Percentiles rank a stretch among this genome's conserved stretches.
Conservation (phyloP, 345 rosid species). For the Eucalyptus shirleyi region DNA sequence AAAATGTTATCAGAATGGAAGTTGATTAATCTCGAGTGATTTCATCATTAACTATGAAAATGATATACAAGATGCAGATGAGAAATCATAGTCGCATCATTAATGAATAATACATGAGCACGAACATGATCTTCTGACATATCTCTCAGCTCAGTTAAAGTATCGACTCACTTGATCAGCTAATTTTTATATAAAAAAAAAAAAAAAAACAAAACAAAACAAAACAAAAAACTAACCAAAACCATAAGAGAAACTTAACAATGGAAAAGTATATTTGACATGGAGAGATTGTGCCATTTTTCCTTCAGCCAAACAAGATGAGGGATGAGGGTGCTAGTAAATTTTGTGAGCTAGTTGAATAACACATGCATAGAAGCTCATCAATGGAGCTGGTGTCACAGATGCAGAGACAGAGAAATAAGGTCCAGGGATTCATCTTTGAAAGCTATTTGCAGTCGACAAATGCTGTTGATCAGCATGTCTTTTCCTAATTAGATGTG, state of each 20-base stretch:
- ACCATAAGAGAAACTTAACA: not conserved
- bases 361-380: not conserved
- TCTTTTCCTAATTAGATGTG: not conserved
- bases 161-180: not conserved
- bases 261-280: not conserved
- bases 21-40: not conserved
- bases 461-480: not conserved
- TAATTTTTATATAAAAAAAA: not conserved
- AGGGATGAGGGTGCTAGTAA: not conserved
- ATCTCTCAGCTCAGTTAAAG: not conserved
- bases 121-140: not conserved
- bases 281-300: not conserved
- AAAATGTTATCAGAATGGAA: not conserved
- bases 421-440: not conserved
- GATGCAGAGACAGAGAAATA: not conserved
- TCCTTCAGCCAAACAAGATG: not conserved
- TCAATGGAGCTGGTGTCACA: not conserved
- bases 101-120: not conserved
- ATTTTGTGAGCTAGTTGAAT: not conserved
- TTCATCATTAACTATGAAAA: not conserved
- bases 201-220: not conserved
- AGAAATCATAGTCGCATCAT: not conserved
- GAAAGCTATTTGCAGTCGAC: not conserved
- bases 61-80: not conserved
- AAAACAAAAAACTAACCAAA: not conserved